phyloP scores from a whole-genome alignment of 139 green algal species.

The Chlorella sp. region DNA sequence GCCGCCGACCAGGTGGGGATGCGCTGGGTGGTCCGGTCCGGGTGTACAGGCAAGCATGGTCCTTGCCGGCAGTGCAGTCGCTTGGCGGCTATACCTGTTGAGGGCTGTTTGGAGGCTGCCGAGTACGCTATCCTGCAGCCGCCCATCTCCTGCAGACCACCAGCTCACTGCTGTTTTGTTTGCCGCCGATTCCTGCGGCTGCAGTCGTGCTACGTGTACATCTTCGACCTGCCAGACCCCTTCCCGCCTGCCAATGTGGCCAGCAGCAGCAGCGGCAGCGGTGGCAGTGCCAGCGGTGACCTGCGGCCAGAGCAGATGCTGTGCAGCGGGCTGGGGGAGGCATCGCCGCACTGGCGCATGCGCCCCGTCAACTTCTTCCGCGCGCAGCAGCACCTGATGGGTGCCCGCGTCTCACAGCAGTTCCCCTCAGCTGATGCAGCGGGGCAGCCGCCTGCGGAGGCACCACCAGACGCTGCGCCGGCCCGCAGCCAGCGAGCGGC shows the following conservation, averaged over 20 bases:
- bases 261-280: neutral
- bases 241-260: neutral
- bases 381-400: neutral
- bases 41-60: too few relatives aligned
- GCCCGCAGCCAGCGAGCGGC: neutral
- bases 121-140: too few relatives aligned
- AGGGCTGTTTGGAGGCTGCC: too few relatives aligned
- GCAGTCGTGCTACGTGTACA: slow-evolving; percentile 30
- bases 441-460: neutral
- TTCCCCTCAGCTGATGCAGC: neutral
- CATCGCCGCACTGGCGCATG: slow-evolving; percentile 19
- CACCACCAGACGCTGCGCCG: neutral
- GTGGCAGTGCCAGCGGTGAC: neutral
- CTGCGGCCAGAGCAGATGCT: slow-evolving; percentile 7
- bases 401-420: neutral
- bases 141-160: too few relatives aligned
- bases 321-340: neutral
- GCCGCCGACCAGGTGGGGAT: slow-evolving; percentile 23
- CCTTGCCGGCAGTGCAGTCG: too few relatives aligned
- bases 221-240: slow-evolving; percentile 26
- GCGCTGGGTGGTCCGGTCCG: too few relatives aligned
- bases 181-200: too few relatives aligned
- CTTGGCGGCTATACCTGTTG: neutral
- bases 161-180: too few relatives aligned
- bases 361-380: slow-evolving; percentile 14